Evolutionary conservation across 2,329 filamentous ascomycete species (phyloP).

Genomic region (Sclerotinia sclerotiorum): DNA sequence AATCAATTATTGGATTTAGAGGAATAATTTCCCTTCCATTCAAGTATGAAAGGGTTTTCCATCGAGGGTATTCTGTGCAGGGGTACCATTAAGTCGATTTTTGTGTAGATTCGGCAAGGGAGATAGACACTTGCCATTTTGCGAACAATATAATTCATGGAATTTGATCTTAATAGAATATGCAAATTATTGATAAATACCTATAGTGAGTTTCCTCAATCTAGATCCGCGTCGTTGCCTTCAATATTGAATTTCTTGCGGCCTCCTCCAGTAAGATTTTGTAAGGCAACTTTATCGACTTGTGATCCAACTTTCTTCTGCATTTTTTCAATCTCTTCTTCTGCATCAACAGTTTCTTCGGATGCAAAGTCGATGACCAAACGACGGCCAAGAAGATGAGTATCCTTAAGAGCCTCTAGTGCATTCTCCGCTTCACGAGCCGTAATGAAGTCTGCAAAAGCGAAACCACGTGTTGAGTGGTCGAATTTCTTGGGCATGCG

Average conservation of each 20-base stretch:
- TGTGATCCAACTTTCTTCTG: slow-evolving; percentile 92
- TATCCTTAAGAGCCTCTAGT: slow-evolving; percentile 86
- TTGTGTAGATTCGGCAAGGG: slow-evolving; percentile 23
- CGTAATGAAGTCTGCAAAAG: slow-evolving; percentile 94
- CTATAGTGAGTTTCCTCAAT: slow-evolving; percentile 30
- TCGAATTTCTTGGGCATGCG: slow-evolving; percentile 96
- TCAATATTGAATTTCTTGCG: slow-evolving; percentile 87
- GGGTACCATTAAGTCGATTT: slow-evolving; percentile 16
- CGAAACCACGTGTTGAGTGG: slow-evolving; percentile 84
- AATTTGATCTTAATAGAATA: slow-evolving; percentile 22
- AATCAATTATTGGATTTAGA: slow-evolving; percentile 9
- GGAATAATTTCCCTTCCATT: slow-evolving; percentile 18
- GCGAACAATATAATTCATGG: slow-evolving; percentile 20
- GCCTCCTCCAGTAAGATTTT: slow-evolving; percentile 79
- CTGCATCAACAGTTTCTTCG: slow-evolving; percentile 83
- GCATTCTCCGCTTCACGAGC: slow-evolving; percentile 87
- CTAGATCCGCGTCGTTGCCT: slow-evolving; percentile 61
- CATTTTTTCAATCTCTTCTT: slow-evolving; percentile 96
- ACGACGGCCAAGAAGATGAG: slow-evolving; percentile 85
- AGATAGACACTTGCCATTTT: slow-evolving; percentile 23
- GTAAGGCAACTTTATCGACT: slow-evolving; percentile 84
- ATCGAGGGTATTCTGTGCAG: slow-evolving; percentile 17
- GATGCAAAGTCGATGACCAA: slow-evolving; percentile 91
- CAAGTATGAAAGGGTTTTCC: slow-evolving; percentile 12
- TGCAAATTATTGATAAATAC: slow-evolving; percentile 32